These are phyloP conservation scores for Acer saccharum DNA, from an alignment of 345 rosid genomes.

Conservation along the genomic window DNA sequence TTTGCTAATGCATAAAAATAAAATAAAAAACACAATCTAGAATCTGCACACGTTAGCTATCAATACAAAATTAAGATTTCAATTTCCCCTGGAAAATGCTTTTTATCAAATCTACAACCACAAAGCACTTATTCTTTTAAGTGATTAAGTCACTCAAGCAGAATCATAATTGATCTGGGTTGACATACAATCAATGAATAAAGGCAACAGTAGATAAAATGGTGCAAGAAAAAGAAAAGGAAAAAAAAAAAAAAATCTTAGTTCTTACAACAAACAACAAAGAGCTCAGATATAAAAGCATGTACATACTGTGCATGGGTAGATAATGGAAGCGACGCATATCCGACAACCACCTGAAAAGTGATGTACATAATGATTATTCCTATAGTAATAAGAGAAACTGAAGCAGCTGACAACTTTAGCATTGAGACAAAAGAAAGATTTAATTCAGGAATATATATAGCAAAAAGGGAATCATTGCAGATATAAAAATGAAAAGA, in stretches of 20 bases:
- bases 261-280: not conserved
- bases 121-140: not conserved
- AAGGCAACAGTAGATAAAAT: not conserved
- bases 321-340: slow-evolving; percentile 89
- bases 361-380: slow-evolving; percentile 17
- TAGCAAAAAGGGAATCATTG: not conserved
- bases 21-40: not conserved
- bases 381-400: slow-evolving; percentile 15
- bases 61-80: not conserved
- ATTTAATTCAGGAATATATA: not conserved
- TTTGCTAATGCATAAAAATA: not conserved
- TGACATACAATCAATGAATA: not conserved
- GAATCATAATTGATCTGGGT: not conserved
- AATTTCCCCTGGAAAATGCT: not conserved
- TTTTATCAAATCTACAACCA: not conserved
- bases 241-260: not conserved
- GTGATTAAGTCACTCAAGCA: slow-evolving; percentile 8
- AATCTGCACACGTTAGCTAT: not conserved
- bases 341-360: slow-evolving; percentile 87
- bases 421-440: not conserved
- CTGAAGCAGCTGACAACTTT: not conserved
- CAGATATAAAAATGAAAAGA: not conserved
- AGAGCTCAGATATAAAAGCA: slow-evolving; percentile 16
- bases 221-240: not conserved
- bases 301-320: slow-evolving; percentile 86